Conservation (phyloP, 345 rosid genomes). For the Linum lewisii region DNA sequence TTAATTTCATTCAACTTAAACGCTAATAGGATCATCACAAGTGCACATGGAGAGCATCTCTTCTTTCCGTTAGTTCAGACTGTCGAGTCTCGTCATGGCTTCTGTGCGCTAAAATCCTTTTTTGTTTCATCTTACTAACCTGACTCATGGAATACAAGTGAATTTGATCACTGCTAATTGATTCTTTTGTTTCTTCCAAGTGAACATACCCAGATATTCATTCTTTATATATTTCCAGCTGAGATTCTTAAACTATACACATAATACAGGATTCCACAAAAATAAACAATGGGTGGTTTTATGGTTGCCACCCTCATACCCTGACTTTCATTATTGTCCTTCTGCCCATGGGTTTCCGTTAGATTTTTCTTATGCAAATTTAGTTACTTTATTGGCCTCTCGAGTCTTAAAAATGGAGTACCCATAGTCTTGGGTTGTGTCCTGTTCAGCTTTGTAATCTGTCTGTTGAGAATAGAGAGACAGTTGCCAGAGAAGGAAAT, state of each 20-base stretch:
- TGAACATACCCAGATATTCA: conserved; percentile 15
- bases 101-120: conserved; percentile 24
- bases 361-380: conserved; percentile 13
- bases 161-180: conserved; percentile 20
- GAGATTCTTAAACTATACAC: conserved; percentile 19
- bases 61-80: conserved; percentile 23
- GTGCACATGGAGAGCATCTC: conserved; percentile 25
- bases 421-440: conserved; percentile 18
- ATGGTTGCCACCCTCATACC: background rate
- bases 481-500: background rate
- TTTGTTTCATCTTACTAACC: conserved; percentile 3
- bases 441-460: conserved; percentile 13
- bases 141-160: no score
- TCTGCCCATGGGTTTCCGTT: conserved; percentile 22
- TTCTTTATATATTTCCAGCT: conserved; percentile 32
- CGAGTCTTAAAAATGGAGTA: no score
- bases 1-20: conserved; percentile 16
- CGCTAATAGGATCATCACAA: conserved; percentile 31
- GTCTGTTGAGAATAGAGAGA: conserved; percentile 3
- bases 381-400: conserved; percentile 44
- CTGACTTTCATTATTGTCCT: conserved; percentile 13
- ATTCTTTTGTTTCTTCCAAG: conserved; percentile 32
- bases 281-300: no score
- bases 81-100: conserved; percentile 19
- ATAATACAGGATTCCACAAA: conserved; percentile 13